Percentiles rank a stretch among this genome's conserved stretches.
Conservation (phyloP, 306 rosid genomes). For the Heteromeles arbutifolia region DNA sequence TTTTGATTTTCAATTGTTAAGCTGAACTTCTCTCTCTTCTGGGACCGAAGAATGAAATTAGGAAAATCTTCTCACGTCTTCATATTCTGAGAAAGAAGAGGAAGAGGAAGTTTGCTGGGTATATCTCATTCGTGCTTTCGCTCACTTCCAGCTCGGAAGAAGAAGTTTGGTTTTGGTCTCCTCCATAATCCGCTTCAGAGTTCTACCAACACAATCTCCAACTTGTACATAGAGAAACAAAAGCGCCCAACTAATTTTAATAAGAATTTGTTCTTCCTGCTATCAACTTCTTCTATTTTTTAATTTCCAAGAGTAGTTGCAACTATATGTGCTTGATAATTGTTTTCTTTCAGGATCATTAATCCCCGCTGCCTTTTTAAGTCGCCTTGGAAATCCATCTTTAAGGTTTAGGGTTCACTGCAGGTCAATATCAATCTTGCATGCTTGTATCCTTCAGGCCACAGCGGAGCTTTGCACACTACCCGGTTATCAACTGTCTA, state of each 20-base stretch:
- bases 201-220: neutral
- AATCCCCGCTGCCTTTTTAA: neutral
- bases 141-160: constrained; percentile 1
- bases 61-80: too few relatives aligned
- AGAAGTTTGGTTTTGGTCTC: neutral
- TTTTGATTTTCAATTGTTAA: too few relatives aligned
- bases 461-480: neutral
- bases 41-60: too few relatives aligned
- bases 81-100: too few relatives aligned
- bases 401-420: neutral
- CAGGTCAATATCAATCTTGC: constrained; percentile 1
- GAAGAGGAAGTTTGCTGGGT: neutral
- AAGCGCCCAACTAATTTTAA: neutral
- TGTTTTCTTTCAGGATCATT: neutral
- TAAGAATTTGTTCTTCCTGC: neutral
- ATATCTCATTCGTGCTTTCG: constrained; percentile 1
- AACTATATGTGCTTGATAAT: neutral
- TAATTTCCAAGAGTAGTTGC: neutral
- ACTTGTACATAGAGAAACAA: neutral
- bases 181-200: neutral
- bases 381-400: neutral
- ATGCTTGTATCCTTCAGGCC: neutral
- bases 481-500: neutral
- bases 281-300: neutral
- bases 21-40: too few relatives aligned